Evolutionary conservation across 805 yeast species (phyloP).

Genomic region (Schwanniomyces yamadae): DNA sequence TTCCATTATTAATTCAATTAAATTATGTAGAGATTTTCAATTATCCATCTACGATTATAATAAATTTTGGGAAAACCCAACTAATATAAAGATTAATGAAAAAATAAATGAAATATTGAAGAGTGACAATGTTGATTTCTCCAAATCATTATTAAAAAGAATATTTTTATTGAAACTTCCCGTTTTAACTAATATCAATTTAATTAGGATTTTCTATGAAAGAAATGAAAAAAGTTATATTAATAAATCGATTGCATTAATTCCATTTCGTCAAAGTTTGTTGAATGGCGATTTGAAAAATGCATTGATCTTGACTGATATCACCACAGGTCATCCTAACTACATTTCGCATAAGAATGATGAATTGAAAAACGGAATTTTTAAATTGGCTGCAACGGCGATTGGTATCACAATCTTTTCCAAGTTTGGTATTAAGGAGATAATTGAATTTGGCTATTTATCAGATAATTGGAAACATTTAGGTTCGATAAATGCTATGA

Average conservation of each 20-base stretch:
- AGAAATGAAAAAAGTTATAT: constrained; percentile 28
- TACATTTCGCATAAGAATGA: constrained; percentile 39
- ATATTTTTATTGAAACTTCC: constrained; percentile 36
- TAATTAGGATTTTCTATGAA: constrained; percentile 25
- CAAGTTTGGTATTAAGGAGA: constrained; percentile 41
- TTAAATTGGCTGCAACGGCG: constrained; percentile 31
- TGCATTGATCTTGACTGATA: constrained; percentile 58
- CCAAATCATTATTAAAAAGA: constrained; percentile 22
- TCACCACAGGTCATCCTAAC: constrained; percentile 57
- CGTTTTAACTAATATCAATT: constrained; percentile 23
- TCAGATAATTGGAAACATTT: constrained; percentile 37
- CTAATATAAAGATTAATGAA: constrained; percentile 17
- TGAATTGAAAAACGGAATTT: constrained; percentile 30
- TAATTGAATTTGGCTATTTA: constrained; percentile 40
- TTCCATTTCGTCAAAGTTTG: constrained; percentile 63
- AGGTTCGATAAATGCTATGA: constrained; percentile 47
- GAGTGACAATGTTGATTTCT: constrained; percentile 18
- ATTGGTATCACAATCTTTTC: constrained; percentile 34
- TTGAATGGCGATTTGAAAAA: constrained; percentile 55
- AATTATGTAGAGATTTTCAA: constrained; percentile 22
- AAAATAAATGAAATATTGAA: constrained; percentile 21
- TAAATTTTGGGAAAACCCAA: constrained; percentile 23
- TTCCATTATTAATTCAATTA: constrained; percentile 19
- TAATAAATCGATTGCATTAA: constrained; percentile 44
- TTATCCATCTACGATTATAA: constrained; percentile 16